A percentile compares a stretch with the other conserved stretches of the same genome.
Conservation (phyloP, 164 flowering plant species). For the Santalum album region DNA sequence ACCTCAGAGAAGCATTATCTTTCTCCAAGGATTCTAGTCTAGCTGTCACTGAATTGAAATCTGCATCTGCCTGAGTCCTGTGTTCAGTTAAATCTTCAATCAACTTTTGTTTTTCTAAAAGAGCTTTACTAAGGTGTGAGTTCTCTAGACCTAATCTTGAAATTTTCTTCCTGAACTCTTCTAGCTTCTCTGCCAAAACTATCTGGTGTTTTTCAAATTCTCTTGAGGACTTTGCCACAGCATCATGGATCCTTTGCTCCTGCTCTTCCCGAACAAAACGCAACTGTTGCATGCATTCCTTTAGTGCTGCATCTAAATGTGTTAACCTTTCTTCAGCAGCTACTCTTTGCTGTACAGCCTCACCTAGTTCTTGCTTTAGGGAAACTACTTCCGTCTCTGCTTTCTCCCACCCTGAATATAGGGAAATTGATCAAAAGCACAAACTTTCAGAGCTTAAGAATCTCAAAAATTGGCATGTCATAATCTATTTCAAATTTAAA, state of each 20-base stretch:
- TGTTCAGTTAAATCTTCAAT: conserved; percentile 28
- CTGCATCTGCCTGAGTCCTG: conserved; percentile 11
- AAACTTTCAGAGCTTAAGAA: background rate
- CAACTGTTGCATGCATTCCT: conserved; percentile 68
- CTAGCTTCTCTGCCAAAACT: conserved; percentile 34
- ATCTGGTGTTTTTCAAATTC: conserved; percentile 29
- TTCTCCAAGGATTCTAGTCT: background rate
- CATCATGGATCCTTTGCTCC: conserved; percentile 54
- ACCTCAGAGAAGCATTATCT: background rate
- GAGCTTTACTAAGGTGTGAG: conserved; percentile 31
- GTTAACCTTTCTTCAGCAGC: background rate
- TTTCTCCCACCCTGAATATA: background rate
- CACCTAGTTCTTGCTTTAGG: conserved; percentile 2
- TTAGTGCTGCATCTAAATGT: conserved; percentile 32
- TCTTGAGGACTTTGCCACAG: conserved; percentile 28
- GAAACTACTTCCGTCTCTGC: conserved; percentile 3
- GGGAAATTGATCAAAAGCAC: background rate
- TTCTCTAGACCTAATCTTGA: conserved; percentile 31
- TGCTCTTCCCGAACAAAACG: conserved; percentile 56
- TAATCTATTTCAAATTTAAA: too few relatives aligned
- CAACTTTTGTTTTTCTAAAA: conserved; percentile 35
- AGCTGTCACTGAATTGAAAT: background rate
- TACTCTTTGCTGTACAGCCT: background rate
- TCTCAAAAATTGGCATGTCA: too few relatives aligned
- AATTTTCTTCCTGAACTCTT: conserved; percentile 26